phyloP scores from a whole-genome alignment of 768 basidiomycete species.

The Boletus sp. region DNA sequence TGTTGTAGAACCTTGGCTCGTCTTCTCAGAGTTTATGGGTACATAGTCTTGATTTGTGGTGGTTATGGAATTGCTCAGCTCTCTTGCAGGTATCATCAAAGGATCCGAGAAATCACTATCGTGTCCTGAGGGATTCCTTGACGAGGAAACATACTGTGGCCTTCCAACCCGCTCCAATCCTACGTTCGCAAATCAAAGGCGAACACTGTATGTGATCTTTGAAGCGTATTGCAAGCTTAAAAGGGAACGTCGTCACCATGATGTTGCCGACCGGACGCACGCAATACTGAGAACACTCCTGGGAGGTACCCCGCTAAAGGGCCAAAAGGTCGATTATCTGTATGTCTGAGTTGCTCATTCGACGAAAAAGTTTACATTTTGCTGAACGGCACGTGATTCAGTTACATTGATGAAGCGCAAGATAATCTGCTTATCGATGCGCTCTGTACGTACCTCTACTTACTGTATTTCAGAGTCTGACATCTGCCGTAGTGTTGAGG shows the following conservation, averaged over 20 bases:
- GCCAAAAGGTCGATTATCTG: constrained; percentile 53
- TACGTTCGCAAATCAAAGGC: constrained; percentile 50
- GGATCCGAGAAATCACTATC: constrained; percentile 57
- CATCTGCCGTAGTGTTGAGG: constrained; percentile 47
- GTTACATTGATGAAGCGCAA: constrained; percentile 74
- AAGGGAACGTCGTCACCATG: constrained; percentile 39
- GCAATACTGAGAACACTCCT: constrained; percentile 39
- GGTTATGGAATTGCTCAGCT: not conserved
- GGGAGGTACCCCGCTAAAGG: constrained; percentile 29
- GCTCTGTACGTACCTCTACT: constrained; percentile 38
- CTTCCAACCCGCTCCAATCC: constrained; percentile 52
- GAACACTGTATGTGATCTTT: constrained; percentile 52
- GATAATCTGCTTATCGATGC: constrained; percentile 68
- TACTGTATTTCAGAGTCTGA: constrained; percentile 6
- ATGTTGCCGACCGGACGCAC: constrained; percentile 65
- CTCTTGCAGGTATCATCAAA: constrained; percentile 50
- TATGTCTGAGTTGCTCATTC: constrained; percentile 27
- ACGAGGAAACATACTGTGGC: constrained; percentile 40
- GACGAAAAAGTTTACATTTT: not conserved
- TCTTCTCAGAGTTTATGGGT: constrained; percentile 68
- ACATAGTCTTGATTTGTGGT: constrained; percentile 2
- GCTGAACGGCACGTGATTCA: not conserved
- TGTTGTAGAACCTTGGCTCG: constrained; percentile 52
- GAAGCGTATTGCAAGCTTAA: constrained; percentile 48
- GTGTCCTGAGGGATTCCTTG: constrained; percentile 38